phyloP scores from a whole-genome alignment of 257 asterid species.

The Gentiana macrophylla region DNA sequence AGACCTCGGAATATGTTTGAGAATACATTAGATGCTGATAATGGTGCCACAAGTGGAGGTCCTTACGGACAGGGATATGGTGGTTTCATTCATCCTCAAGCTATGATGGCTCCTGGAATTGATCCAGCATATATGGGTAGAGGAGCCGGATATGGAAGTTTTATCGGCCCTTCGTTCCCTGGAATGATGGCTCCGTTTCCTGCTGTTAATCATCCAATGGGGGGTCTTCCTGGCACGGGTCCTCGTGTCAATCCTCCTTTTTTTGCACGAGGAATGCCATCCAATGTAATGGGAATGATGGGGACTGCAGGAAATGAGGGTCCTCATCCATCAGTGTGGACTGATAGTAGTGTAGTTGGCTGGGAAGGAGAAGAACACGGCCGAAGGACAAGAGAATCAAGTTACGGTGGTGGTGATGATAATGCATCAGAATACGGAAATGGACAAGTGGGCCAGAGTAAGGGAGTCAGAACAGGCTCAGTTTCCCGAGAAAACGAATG shows the following conservation, averaged over 20 bases:
- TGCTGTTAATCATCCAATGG: conserved; percentile 35
- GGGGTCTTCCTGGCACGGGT: conserved; percentile 50
- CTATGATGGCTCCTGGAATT: conserved; percentile 50
- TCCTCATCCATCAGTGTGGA: conserved; percentile 44
- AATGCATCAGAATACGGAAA: conserved; percentile 41
- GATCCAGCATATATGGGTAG: conserved; percentile 52
- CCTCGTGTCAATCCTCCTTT: conserved; percentile 58
- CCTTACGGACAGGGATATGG: too few relatives aligned
- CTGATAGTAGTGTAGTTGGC: conserved; percentile 31
- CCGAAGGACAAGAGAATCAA: conserved; percentile 43
- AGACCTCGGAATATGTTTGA: conserved; percentile 33
- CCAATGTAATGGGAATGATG: conserved; percentile 48
- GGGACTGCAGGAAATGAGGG: conserved; percentile 38
- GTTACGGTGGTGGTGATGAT: conserved; percentile 46
- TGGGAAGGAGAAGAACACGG: conserved; percentile 52
- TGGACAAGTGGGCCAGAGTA: conserved; percentile 41
- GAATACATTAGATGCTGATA: conserved; percentile 26
- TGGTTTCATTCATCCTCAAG: conserved; percentile 38
- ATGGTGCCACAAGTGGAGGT: conserved; percentile 30
- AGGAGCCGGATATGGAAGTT: conserved; percentile 47
- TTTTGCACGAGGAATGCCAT: conserved; percentile 45
- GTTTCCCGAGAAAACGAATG: conserved; percentile 38
- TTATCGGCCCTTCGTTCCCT: conserved; percentile 39
- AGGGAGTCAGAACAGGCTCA: conserved; percentile 33
- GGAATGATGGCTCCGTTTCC: conserved; percentile 44